phyloP scores from a whole-genome alignment of 2,329 filamentous ascomycete species.

The Orbilia brochopaga region DNA sequence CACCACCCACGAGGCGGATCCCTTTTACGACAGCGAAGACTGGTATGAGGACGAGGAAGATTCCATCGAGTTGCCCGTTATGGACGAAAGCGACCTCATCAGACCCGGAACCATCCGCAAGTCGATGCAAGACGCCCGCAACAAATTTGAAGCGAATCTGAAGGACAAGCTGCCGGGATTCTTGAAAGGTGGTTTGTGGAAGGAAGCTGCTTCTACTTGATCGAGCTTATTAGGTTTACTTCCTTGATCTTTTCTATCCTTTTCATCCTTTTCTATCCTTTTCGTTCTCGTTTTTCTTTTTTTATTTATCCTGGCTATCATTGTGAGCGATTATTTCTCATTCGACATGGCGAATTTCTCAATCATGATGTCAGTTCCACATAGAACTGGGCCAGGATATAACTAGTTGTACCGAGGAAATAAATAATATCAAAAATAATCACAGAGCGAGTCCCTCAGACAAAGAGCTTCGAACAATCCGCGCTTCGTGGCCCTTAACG shows the following conservation, averaged over 20 bases:
- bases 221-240: not conserved
- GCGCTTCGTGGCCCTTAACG: too few species aligned
- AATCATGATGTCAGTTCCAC: too few species aligned
- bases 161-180: conserved; percentile 18
- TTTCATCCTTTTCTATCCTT: not conserved
- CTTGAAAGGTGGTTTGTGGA: conserved; percentile 23
- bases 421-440: too few species aligned
- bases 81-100: too few species aligned
- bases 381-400: too few species aligned
- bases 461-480: too few species aligned
- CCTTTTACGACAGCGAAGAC: not conserved
- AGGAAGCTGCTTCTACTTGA: not conserved
- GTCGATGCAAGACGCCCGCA: conserved; percentile 10
- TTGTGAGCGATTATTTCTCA: not conserved
- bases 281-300: not conserved
- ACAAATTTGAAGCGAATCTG: conserved; percentile 9
- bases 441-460: too few species aligned
- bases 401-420: too few species aligned
- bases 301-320: conserved; percentile 1
- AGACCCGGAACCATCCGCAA: not conserved
- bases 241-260: not conserved
- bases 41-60: too few species aligned
- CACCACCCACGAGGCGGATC: not conserved
- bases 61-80: too few species aligned
- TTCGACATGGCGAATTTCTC: not conserved